Evolutionary conservation across 768 basidiomycete genomes (phyloP), one percentile per base, ranked within the genome.

Genomic region (Lactarius deliciosus): DNA sequence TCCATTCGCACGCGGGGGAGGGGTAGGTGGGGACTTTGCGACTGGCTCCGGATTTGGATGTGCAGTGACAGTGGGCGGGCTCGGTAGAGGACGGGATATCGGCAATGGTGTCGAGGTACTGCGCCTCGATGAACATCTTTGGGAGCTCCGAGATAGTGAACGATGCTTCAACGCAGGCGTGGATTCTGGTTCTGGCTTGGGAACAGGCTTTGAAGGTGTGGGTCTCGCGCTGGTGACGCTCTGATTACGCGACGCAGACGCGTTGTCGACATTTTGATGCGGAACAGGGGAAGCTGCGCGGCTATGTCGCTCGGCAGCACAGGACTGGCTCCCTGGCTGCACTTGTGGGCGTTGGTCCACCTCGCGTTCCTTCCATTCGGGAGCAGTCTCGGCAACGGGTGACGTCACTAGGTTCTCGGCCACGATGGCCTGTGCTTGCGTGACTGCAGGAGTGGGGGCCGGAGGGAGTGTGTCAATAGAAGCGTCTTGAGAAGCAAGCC

Each of bases 1-100:
- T 11, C 57, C 57, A 18, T 40, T 43, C 28, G 57, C 47, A 43
- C 40, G 56, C 34, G 64, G 54, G 25, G 55, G 59, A n/a, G 68
- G 60, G 32, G 18, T 53, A 34, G 57, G 45, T 43, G 59, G 60
- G 25, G 54, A 22, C 18, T 41, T 67, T 6, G 56, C 15, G 25
- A 65, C 53, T n/a, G 60, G 64, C 11, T 66, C 64, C 50, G 64
- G 32, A 16, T 57, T 47, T 40, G 67, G 11, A 15, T 61, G 47
- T 25, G 22, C 47, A 20, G 67, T 68, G 18, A 68, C n/a, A 47
- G 54, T 32, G 11, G 68, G 68, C 3, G 68, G 65, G 47, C 57
- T 67, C 1, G 68, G 68, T 6, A 68, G 64, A 28, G 69, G 69
- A 40, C 69, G 69, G 5, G 68, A 57, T 30, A 66, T 43, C 10